Base-by-base conservation (phyloP, 148 eudicot species). In the Simmondsia chinensis region DNA sequence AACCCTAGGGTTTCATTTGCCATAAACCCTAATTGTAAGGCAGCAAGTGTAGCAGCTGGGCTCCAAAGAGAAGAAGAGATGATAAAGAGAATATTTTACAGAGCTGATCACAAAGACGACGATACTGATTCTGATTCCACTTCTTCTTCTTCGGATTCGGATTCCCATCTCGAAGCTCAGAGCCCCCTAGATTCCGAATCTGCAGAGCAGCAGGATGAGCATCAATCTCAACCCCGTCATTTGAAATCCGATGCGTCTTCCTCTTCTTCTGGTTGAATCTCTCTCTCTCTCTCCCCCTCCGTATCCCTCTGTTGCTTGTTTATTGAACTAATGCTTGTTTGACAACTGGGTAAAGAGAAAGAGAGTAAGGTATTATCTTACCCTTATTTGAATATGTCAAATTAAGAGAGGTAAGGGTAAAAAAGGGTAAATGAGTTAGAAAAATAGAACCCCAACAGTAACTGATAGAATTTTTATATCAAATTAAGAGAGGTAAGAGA, bases 41-140 rank as follows among this genome's bases (percentile, higher is more conserved):
- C n/a, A n/a, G n/a, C n/a, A n/a, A n/a, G n/a, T n/a, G n/a, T n/a
- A n/a, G n/a, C n/a, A n/a, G n/a, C n/a, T n/a, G n/a, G n/a, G n/a
- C n/a, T n/a, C n/a, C n/a, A n/a, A n/a, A 2, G 4, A 21, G 39
- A 8, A 10, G 25, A 9, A 36, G 49, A 59, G 40, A 88, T 88
- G 97, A 88, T 88, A 19, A 88, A 88, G 63, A 68, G 97, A 53
- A 68, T 82, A 56, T 88, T 77, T 57, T 88, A 77, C 55, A 75
- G 64, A 67, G 55, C 45, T 10, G 91, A 80, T 1, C 97, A 80
- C 31, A 73, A 47, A 57, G 82, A 77, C 40, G 77, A 51, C 7
- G 68, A 48, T 1, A 67, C 87, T 9, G 78, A 69, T 29, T 59
- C 80, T 3, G 64, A 60, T 17, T 80, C 89, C 4, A 76, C 94